Base-by-base conservation (phyloP, 495 filamentous ascomycete species). In the Penicillium arizonense region DNA sequence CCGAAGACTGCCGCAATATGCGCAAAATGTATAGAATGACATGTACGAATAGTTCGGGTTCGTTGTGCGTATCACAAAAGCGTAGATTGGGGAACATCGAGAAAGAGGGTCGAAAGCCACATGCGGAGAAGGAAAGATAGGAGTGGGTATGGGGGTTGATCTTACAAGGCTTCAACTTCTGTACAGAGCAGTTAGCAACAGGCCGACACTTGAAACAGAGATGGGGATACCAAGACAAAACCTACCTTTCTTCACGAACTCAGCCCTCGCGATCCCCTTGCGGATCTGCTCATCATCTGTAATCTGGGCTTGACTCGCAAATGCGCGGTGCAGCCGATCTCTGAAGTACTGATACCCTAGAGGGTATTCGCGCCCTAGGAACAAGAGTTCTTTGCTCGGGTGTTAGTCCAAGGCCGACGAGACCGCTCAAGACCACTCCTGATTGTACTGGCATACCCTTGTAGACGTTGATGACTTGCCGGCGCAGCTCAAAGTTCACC, bases 91-190 rank as follows among this genome's bases (percentile, higher is more conserved):
- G 35, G 34, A 24, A 41, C 18, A 24, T 32, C 23, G 36, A 7
- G 35, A 23, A 35, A 9, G n/a, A 33, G 20, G 5, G 11, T 18
- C 5, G 10, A 44, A 18, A 12, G 21, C 14, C 3, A 40, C 4
- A n/a, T 60, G 10, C 53, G 40, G 20, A 35, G 30, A 37, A n/a
- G 38, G 33, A 24, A 14, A 37, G 13, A 51, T n/a, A 18, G 44
- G 18, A 20, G 7, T 41, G 33, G 28, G 33, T 18, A 16, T 14
- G 21, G 41, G 41, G 40, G 24, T 24, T 14, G 28, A 77, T 45
- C 89, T 83, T 79, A 97, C 92, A 97, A 66, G 9, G 91, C 87
- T 71, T 96, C 91, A 57, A 97, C 87, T 70, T 97, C 92, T 88
- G 37, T 35, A 52, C 45, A 14, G 3, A 32, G 21, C 14, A 44